Base-by-base conservation (phyloP, 2,329 filamentous ascomycete genomes). In the Aspergillus uvarum region DNA sequence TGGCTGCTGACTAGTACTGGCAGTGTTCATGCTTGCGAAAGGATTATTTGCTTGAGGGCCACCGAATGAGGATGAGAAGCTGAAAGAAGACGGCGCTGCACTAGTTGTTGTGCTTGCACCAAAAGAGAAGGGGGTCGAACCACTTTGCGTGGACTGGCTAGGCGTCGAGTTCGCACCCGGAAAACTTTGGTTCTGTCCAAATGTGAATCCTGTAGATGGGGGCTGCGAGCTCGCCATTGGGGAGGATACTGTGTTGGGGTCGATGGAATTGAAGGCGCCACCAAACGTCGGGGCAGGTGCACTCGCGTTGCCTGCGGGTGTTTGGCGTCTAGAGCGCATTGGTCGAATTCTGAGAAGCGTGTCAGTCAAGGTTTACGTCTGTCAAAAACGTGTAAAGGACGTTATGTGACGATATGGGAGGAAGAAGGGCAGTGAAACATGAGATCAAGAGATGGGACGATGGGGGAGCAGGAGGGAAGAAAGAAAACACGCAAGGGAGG, bases 131-230 rank as follows among this genome's bases (percentile, higher is more conserved):
- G 71, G 68, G 29, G 70, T 65, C 11, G 65, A 59, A 35, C 69
- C 67, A 63, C 69, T 74, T 31, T 69, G 64, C 29, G 56, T 61
- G 22, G 65, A 59, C 54, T 66, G 67, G 42, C 61, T 66, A 31
- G 67, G 55, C 51, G 52, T 63, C 57, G 68, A 60, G 50, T 59
- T 63, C 22, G 69, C 67, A 57, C 68, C 70, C 49, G 69, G 70
- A 53, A 76, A 76, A 56, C 70, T 74, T 58, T 74, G 74, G 48
- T 71, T 72, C 60, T 75, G 71, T n/a, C 72, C 71, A 61, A 76
- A 76, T 29, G 63, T 56, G 50, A 75, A 74, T 6, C 72, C 69
- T 59, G 73, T 74, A n/a, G 70, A 59, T 24, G 65, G 54, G 11
- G 66, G 58, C 54, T 68, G 64, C 21, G 63, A 56, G 22, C 56